A percentile compares a stretch with the other conserved stretches of the same genome.
Conservation (phyloP, 1,139 yeast species). For the Yamadazyma atmosphaerica region DNA sequence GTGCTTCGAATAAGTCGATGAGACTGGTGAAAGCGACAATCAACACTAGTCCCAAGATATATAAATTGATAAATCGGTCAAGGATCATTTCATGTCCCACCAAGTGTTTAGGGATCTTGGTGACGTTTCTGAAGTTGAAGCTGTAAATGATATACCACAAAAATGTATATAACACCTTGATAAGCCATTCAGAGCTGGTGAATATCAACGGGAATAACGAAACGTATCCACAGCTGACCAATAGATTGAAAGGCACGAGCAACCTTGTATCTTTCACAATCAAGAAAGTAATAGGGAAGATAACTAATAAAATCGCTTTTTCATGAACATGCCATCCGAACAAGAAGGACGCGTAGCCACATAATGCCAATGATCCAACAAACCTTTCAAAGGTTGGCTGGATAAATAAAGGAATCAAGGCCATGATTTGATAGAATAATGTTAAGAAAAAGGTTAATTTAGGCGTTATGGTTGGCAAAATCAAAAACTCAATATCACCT, state of each 20-base stretch:
- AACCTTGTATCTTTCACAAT: constrained; percentile 72
- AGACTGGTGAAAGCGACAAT: constrained; percentile 56
- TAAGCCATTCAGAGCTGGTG: constrained; percentile 75
- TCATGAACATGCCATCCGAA: constrained; percentile 99
- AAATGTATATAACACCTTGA: constrained; percentile 76
- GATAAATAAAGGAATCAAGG: constrained; percentile 71
- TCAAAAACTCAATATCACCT: constrained; percentile 81
- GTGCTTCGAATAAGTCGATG: constrained; percentile 57
- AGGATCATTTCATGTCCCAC: constrained; percentile 51
- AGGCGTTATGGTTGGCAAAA: constrained; percentile 81
- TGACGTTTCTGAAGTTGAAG: constrained; percentile 68
- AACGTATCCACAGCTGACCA: constrained; percentile 81
- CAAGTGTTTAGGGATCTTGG: constrained; percentile 53
- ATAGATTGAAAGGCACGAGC: constrained; percentile 62
- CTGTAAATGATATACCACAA: constrained; percentile 84
- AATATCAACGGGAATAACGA: constrained; percentile 86
- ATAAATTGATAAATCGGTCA: constrained; percentile 69
- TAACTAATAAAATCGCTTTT: constrained; percentile 85
- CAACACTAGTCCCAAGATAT: constrained; percentile 67
- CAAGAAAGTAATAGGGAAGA: constrained; percentile 85
- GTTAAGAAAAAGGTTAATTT: constrained; percentile 75
- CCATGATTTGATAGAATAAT: constrained; percentile 74
- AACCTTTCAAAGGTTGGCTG: constrained; percentile 79
- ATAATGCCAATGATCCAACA: constrained; percentile 79
- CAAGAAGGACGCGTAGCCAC: constrained; percentile 87